Evolutionary conservation across 257 asterid species (phyloP).

Genomic region (Primulina huaijiensis): DNA sequence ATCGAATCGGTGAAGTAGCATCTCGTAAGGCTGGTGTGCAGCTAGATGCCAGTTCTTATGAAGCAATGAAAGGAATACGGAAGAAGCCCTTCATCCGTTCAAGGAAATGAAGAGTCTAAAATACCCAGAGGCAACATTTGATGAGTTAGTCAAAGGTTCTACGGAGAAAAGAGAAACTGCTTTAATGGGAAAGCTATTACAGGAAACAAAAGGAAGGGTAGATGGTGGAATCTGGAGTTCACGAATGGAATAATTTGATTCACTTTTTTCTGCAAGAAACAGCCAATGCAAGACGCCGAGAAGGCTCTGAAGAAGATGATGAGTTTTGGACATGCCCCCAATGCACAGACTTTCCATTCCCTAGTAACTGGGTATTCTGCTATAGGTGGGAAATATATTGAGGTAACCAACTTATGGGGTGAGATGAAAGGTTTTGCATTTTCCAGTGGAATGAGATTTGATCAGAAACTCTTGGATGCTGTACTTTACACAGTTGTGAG

Average conservation of each 20-base stretch:
- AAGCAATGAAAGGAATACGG: no score
- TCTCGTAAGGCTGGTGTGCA: conserved; percentile 78
- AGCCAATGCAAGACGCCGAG: conserved; percentile 88
- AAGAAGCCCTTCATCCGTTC: no score
- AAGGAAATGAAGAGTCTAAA: conserved; percentile 53
- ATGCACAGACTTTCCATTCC: conserved; percentile 88
- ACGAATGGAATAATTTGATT: conserved; percentile 84
- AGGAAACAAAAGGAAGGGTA: conserved; percentile 77
- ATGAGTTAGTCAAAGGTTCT: conserved; percentile 34
- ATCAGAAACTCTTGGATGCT: conserved; percentile 78
- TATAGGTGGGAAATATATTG: conserved; percentile 73
- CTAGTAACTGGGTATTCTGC: conserved; percentile 84
- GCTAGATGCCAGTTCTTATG: conserved; percentile 72
- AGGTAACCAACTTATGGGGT: conserved; percentile 92
- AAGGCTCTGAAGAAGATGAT: conserved; percentile 89
- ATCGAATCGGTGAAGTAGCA: conserved; percentile 50
- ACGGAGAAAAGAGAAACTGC: conserved; percentile 39
- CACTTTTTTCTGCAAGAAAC: conserved; percentile 92
- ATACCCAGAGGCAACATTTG: conserved; percentile 49
- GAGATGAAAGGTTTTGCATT: conserved; percentile 72
- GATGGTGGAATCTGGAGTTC: conserved; percentile 61
- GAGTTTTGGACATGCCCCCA: conserved; percentile 69
- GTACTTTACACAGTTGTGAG: conserved; percentile 83
- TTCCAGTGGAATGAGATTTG: conserved; percentile 70
- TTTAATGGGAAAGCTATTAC: conserved; percentile 69